Conservation (phyloP, 345 rosid genomes). For the Melastoma malabathricum region DNA sequence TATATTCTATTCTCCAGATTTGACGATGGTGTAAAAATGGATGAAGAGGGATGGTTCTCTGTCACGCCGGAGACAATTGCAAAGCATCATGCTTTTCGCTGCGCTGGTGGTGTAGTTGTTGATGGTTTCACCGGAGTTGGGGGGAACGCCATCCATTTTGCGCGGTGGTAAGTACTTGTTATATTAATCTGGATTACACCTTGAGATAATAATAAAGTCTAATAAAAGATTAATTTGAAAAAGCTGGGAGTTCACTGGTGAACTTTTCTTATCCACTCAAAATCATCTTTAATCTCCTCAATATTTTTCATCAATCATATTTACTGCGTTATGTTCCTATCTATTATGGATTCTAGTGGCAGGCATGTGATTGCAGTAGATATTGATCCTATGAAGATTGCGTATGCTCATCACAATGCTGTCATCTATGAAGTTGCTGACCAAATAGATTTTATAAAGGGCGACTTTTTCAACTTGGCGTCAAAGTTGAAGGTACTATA, state of each 20-base stretch:
- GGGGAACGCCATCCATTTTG: conserved; percentile 91
- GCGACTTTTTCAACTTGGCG: conserved; percentile 68
- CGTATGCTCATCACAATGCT: conserved; percentile 74
- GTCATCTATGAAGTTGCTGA: conserved; percentile 62
- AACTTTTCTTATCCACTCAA: too few species aligned
- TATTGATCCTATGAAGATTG: conserved; percentile 66
- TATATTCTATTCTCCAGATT: conserved; percentile 65
- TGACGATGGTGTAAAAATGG: conserved; percentile 79
- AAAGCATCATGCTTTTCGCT: conserved; percentile 66
- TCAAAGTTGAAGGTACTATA: conserved; percentile 49
- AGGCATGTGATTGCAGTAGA: conserved; percentile 69
- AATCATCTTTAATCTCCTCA: too few species aligned
- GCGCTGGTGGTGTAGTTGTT: conserved; percentile 39
- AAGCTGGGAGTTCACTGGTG: too few species aligned
- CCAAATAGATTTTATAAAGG: conserved; percentile 61
- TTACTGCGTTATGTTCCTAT: not conserved
- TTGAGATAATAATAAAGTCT: too few species aligned
- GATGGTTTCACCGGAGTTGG: conserved; percentile 94
- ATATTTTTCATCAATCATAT: not conserved
- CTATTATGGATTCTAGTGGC: conserved; percentile 33
- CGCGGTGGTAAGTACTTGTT: conserved; percentile 31
- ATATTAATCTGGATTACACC: too few species aligned
- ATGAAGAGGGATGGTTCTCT: conserved; percentile 98
- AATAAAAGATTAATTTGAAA: too few species aligned
- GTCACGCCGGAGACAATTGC: conserved; percentile 90